Evolutionary conservation across 2,329 filamentous ascomycete genomes (phyloP).

Genomic region (Neopestalotiopsis rosae): DNA sequence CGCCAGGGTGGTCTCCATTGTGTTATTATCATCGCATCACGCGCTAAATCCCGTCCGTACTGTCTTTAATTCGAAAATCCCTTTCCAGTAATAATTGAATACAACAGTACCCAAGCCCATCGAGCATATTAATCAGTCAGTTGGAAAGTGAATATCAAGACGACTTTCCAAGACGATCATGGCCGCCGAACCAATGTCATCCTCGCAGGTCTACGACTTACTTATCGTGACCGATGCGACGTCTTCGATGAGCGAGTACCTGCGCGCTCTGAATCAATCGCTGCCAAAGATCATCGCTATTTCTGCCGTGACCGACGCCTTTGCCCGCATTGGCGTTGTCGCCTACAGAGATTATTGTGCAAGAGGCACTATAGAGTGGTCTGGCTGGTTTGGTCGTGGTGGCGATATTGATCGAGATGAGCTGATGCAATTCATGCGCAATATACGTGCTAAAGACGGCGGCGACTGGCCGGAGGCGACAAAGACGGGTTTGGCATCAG

Average conservation of each 20-base stretch:
- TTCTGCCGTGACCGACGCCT: conserved; percentile 53
- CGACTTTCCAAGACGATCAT: not conserved
- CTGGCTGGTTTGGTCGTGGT: conserved; percentile 47
- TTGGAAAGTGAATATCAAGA: not conserved
- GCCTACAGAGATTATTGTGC: conserved; percentile 55
- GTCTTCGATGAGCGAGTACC: conserved; percentile 48
- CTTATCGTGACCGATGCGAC: conserved; percentile 53
- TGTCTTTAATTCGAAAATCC: no score
- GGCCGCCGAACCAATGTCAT: no score
- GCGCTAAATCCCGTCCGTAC: no score
- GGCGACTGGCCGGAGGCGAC: conserved; percentile 53
- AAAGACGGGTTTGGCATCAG: conserved; percentile 53
- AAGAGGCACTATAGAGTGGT: conserved; percentile 48
- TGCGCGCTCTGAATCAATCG: conserved; percentile 48
- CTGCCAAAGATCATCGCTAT: conserved; percentile 57
- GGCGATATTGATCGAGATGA: conserved; percentile 35
- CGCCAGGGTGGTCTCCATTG: no score
- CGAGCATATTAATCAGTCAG: no score
- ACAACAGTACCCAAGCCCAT: no score
- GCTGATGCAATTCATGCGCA: conserved; percentile 41
- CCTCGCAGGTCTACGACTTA: conserved; percentile 43
- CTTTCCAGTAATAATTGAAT: no score
- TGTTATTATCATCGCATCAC: no score
- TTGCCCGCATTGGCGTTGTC: conserved; percentile 54
- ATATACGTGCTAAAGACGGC: conserved; percentile 39